Evolutionary conservation across 2,329 filamentous ascomycete genomes (phyloP), one percentile per base, ranked within the genome.

Genomic region (Metarhizium guizhouense): DNA sequence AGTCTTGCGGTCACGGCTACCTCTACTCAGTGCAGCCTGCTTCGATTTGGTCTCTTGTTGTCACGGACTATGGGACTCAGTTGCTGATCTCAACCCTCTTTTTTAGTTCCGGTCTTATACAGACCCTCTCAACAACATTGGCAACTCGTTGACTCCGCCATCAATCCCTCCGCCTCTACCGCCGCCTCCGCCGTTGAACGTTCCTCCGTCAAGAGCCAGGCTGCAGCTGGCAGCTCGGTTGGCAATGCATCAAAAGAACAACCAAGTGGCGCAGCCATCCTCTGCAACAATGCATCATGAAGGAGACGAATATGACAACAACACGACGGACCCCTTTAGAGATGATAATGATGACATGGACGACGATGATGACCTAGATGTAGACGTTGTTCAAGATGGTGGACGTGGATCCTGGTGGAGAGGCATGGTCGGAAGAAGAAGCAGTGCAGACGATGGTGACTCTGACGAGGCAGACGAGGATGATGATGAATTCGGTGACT

Each of bases 181-280:
- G 1, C 86, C 87, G n/a, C 88, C 84, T 25, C 86, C 88, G 36
- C 90, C 91, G 13, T 77, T 96, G 65, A 94, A 93, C 68, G 85
- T 93, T 40, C 86, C 88, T 1, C 92, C 93, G 2, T 95, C 90
- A 7, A 84, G 93, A 53, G 93, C 93, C 7, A 84, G 93, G 52
- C 80, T 90, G 55, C 90, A 95, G 70, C 81, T 97, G n/a, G 92
- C 91, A n/a, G 88, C 89, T 13, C 84, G 92, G 13, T 79, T 97
- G 65, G 83, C 89, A 2, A 82, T 87, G 71, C 87, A 90, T 61
- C 83, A 85, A 62, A 86, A 89, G 69, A 82, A 83, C 61, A 76
- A 72, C 49, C 72, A 75, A 25, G 72, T 77, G 6, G 71, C 75
- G 29, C 72, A 74, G 18, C 73, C 79, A 6, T 74, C 77, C 11